phyloP scores from a whole-genome alignment of 2,329 filamentous ascomycete genomes.

The Aphanoascus verrucosus region DNA sequence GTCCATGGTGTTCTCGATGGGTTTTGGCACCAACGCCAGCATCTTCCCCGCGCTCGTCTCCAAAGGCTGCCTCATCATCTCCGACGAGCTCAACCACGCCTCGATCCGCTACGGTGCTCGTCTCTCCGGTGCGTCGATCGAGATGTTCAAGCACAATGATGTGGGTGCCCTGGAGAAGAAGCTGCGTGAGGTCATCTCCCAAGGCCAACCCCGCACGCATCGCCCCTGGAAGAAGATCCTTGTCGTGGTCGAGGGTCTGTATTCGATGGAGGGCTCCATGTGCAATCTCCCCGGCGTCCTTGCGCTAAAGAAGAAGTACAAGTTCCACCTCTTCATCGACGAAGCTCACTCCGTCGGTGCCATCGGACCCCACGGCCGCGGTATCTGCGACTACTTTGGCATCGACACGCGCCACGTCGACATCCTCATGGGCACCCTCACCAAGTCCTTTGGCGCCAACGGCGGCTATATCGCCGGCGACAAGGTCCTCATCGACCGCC shows the following conservation, averaged over 20 bases:
- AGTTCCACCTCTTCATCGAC: constrained; percentile 90
- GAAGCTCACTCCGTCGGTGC: constrained; percentile 95
- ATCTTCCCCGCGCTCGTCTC: constrained; percentile 85
- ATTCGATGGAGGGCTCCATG: constrained; percentile 99
- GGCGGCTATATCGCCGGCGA: constrained; percentile 89
- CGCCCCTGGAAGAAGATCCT: constrained; percentile 99
- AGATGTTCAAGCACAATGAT: constrained; percentile 96
- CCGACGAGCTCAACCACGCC: constrained; percentile 93
- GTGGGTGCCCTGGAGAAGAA: constrained; percentile 76
- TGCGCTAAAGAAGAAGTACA: constrained; percentile 85
- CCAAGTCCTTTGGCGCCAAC: constrained; percentile 96
- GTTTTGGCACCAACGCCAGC: constrained; percentile 89
- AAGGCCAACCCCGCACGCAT: constrained; percentile 95
- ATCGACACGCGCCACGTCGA: constrained; percentile 81
- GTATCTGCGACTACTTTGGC: constrained; percentile 95
- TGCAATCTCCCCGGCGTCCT: constrained; percentile 89
- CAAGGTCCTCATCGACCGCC: constrained; percentile 83
- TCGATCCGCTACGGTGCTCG: constrained; percentile 93
- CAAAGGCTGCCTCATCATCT: constrained; percentile 89
- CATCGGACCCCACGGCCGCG: constrained; percentile 74
- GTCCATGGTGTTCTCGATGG: constrained; percentile 98
- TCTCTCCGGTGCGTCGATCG: constrained; percentile 87
- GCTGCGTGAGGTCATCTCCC: constrained; percentile 84
- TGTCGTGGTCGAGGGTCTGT: constrained; percentile 89
- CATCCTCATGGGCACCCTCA: constrained; percentile 95